Conservation (phyloP, 495 filamentous ascomycete genomes). For the Aspergillus panamensis region DNA sequence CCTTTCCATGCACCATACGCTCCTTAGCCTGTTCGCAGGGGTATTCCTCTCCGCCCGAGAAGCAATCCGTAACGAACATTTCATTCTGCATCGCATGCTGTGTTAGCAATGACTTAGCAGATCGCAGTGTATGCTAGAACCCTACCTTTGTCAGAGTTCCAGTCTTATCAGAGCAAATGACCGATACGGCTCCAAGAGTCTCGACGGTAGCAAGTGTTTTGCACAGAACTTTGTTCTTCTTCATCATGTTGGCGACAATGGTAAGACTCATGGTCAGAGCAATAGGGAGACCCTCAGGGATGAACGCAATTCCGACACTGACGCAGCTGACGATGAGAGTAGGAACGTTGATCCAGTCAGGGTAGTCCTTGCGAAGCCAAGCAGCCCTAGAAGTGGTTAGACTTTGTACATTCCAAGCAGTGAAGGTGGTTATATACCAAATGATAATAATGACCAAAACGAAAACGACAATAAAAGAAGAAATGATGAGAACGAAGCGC, state of each 20-base stretch:
- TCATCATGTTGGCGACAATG: conserved; percentile 60
- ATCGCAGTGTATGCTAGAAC: not conserved
- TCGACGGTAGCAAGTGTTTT: conserved; percentile 67
- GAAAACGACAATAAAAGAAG: conserved; percentile 47
- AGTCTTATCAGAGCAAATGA: conserved; percentile 69
- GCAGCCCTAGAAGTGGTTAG: conserved; percentile 39
- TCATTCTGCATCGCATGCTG: conserved; percentile 41
- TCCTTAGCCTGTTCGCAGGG: not conserved
- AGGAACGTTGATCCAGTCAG: conserved; percentile 61
- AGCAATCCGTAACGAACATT: conserved; percentile 57
- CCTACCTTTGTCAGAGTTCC: conserved; percentile 59
- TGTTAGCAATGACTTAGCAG: not conserved
- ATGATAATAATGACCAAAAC: conserved; percentile 56
- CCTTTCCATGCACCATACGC: not conserved
- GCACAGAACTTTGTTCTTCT: conserved; percentile 59
- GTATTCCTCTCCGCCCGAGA: conserved; percentile 8
- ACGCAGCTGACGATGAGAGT: conserved; percentile 62
- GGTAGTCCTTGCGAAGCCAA: conserved; percentile 56
- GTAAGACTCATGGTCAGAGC: conserved; percentile 55
- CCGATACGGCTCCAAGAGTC: conserved; percentile 62
- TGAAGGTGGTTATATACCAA: conserved; percentile 41
- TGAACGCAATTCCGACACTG: conserved; percentile 63
- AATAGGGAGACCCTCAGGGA: conserved; percentile 66
- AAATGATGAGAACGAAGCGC: conserved; percentile 62
- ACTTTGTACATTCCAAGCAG: conserved; percentile 8